Percentiles rank a stretch among this genome's conserved stretches.
These are phyloP conservation scores for Rhizomucor pusillus DNA, from an alignment of 371 early-diverging fungal genomes.

Conservation along the genomic window DNA sequence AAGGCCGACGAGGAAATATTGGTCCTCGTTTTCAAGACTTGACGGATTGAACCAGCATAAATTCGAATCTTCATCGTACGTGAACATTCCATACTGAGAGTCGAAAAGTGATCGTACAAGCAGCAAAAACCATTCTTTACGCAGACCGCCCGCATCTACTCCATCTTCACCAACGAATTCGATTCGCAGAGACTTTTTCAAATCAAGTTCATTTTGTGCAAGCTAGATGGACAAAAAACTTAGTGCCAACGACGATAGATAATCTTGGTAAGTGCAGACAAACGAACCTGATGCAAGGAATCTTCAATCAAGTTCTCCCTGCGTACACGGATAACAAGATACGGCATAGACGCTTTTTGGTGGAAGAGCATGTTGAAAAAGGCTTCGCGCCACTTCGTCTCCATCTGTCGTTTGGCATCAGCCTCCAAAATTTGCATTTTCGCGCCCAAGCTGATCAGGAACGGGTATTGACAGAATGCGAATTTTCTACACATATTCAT, in stretches of 20 bases:
- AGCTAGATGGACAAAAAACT: constrained; percentile 57
- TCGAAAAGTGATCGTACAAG: constrained; percentile 90
- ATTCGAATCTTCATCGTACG: constrained; percentile 71
- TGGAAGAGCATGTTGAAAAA: constrained; percentile 86
- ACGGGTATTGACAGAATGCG: constrained; percentile 89
- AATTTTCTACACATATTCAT: constrained; percentile 47
- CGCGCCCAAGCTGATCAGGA: constrained; percentile 79
- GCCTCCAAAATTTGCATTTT: constrained; percentile 88
- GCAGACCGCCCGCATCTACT: constrained; percentile 95
- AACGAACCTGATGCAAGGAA: constrained; percentile 63
- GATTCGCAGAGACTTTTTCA: constrained; percentile 84
- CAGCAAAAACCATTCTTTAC: constrained; percentile 95
- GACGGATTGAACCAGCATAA: constrained; percentile 92
- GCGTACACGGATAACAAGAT: constrained; percentile 77
- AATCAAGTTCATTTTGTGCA: constrained; percentile 65
- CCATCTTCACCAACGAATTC: constrained; percentile 88
- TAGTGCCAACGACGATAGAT: neutral
- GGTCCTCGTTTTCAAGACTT: constrained; percentile 82
- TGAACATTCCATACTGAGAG: constrained; percentile 82
- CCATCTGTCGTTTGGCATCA: constrained; percentile 88
- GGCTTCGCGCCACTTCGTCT: constrained; percentile 70
- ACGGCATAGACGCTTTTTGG: constrained; percentile 78
- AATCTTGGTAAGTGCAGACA: neutral
- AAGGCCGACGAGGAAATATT: constrained; percentile 90
- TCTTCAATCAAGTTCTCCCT: constrained; percentile 86